Evolutionary conservation across 2,329 filamentous ascomycete genomes (phyloP).

Genomic region (Exserohilum turcica): DNA sequence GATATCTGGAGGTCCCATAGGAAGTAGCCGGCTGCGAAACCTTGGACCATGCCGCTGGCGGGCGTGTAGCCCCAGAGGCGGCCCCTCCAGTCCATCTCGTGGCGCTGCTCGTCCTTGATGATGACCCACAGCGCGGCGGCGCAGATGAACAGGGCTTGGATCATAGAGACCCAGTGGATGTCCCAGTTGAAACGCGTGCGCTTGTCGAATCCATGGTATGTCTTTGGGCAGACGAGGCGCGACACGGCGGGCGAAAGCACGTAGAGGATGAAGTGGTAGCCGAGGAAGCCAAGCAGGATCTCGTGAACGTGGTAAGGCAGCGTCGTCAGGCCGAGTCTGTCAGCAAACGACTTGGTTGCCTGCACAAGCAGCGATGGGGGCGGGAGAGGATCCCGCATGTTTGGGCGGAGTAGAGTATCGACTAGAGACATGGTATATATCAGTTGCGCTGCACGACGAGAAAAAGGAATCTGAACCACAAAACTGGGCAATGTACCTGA

Average conservation of each 20-base stretch:
- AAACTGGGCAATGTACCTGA: conserved; percentile 9
- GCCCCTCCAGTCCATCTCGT: conserved; percentile 68
- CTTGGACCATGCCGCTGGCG: conserved; percentile 73
- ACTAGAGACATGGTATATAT: conserved; percentile 25
- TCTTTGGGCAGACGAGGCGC: conserved; percentile 62
- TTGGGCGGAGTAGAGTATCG: conserved; percentile 30
- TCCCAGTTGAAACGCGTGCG: conserved; percentile 79
- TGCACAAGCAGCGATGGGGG: conserved; percentile 61
- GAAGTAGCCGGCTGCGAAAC: conserved; percentile 79
- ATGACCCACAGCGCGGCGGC: conserved; percentile 73
- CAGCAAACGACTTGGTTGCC: conserved; percentile 67
- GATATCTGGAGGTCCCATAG: conserved; percentile 80
- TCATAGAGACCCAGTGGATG: conserved; percentile 81
- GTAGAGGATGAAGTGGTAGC: conserved; percentile 72
- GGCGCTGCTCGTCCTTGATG: conserved; percentile 66
- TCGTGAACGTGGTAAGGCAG: conserved; percentile 81
- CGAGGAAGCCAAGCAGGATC: conserved; percentile 66
- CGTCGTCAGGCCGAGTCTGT: conserved; percentile 65
- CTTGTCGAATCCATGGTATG: conserved; percentile 66
- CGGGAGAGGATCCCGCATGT: conserved; percentile 75
- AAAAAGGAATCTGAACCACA: background rate
- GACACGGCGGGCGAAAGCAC: conserved; percentile 72
- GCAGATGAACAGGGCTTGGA: conserved; percentile 76
- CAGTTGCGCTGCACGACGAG: conserved; percentile 9
- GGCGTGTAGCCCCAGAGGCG: conserved; percentile 80